Conservation (phyloP, 768 basidiomycete species). For the Collybia sordida region DNA sequence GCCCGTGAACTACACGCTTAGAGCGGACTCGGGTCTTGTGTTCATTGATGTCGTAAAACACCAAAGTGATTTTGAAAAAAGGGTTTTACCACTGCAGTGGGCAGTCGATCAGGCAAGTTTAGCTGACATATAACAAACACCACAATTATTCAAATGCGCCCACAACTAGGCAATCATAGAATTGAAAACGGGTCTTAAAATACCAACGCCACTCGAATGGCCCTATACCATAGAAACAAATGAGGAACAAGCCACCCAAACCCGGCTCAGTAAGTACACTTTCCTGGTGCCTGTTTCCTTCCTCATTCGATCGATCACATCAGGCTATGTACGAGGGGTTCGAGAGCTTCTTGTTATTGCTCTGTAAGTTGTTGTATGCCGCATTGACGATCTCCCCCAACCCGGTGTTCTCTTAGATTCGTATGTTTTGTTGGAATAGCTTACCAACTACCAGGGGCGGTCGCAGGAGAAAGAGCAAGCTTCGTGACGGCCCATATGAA, state of each 20-base stretch:
- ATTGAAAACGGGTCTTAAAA: conserved; percentile 54
- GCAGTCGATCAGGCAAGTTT: conserved; percentile 64
- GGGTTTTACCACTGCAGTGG: conserved; percentile 74
- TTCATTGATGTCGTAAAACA: conserved; percentile 68
- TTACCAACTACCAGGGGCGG: conserved; percentile 76
- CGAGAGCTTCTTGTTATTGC: conserved; percentile 64
- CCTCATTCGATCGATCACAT: neutral
- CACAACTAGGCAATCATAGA: conserved; percentile 64
- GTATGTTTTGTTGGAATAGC: conserved; percentile 71
- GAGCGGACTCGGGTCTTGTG: conserved; percentile 61
- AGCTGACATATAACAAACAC: neutral
- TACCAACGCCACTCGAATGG: conserved; percentile 68
- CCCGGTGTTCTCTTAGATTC: conserved; percentile 40
- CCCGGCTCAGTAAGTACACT: conserved; percentile 53
- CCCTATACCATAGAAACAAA: conserved; percentile 71
- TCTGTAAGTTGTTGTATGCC: conserved; percentile 39
- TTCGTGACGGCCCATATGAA: conserved; percentile 71
- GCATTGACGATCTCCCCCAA: neutral
- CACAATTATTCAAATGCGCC: conserved; percentile 1
- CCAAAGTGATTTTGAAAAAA: conserved; percentile 64
- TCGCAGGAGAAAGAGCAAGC: conserved; percentile 63
- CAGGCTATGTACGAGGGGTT: conserved; percentile 65
- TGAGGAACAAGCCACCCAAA: conserved; percentile 51
- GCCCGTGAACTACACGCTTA: conserved; percentile 67
- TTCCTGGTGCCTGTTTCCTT: conserved; percentile 6